phyloP scores from a whole-genome alignment of 2,329 filamentous ascomycete genomes.

The Fusarium sp. region DNA sequence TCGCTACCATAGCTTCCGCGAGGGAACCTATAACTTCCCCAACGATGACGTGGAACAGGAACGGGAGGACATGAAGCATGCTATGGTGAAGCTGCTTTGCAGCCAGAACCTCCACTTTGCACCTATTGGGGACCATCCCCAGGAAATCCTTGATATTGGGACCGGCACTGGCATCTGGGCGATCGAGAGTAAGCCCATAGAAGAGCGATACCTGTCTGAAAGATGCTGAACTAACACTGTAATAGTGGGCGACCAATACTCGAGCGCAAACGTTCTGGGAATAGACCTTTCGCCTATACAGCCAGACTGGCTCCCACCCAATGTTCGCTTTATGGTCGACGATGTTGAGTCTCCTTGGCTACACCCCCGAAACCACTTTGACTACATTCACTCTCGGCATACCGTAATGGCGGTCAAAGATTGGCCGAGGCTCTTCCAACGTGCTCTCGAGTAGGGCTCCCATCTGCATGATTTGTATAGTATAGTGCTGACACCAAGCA shows the following conservation, averaged over 20 bases:
- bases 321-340: conserved; percentile 67
- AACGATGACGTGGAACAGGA: conserved; percentile 72
- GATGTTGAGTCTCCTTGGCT: conserved; percentile 69
- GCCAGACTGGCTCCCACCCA: conserved; percentile 64
- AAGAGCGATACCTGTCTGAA: not conserved
- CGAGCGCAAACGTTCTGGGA: conserved; percentile 57
- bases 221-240: conserved; percentile 16
- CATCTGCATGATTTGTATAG: not conserved
- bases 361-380: conserved; percentile 65
- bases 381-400: conserved; percentile 71
- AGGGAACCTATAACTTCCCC: conserved; percentile 67
- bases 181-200: conserved; percentile 59
- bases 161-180: conserved; percentile 71
- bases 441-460: conserved; percentile 34
- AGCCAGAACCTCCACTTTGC: conserved; percentile 63
- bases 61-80: conserved; percentile 67
- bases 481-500: not conserved
- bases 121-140: conserved; percentile 59
- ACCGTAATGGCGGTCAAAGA: conserved; percentile 67
- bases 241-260: conserved; percentile 60
- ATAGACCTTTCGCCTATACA: conserved; percentile 63
- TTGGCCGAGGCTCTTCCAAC: conserved; percentile 62
- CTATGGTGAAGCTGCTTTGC: conserved; percentile 62
- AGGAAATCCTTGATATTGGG: conserved; percentile 67
- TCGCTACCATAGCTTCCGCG: conserved; percentile 67